phyloP scores from a whole-genome alignment of 768 basidiomycete genomes.

The Amanita thiersii region DNA sequence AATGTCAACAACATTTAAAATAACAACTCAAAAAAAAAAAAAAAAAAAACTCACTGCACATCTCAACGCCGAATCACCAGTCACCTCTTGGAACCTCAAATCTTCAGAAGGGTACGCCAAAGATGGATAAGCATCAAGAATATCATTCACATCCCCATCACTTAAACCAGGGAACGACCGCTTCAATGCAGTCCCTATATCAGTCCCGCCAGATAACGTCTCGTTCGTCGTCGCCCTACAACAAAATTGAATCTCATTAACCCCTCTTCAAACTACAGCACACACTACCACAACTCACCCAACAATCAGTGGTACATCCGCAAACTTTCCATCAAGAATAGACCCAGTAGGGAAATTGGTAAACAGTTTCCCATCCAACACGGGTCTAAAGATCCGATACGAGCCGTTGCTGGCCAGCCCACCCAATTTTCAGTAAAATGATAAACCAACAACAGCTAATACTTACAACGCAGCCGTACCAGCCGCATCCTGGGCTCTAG shows the following conservation, averaged over 20 bases:
- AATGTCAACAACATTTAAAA: background rate
- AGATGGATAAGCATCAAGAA: slow-evolving; percentile 31
- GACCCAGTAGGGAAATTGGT: slow-evolving; percentile 40
- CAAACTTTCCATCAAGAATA: slow-evolving; percentile 36
- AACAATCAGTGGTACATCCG: slow-evolving; percentile 47
- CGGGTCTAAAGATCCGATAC: slow-evolving; percentile 44
- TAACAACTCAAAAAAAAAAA: too few relatives aligned
- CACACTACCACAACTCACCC: slow-evolving; percentile 47
- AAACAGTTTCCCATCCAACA: slow-evolving; percentile 46
- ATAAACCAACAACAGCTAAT: background rate
- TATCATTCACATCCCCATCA: slow-evolving; percentile 26
- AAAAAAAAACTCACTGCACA: slow-evolving; percentile 41
- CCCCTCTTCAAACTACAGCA: too few relatives aligned
- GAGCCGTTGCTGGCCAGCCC: slow-evolving; percentile 24
- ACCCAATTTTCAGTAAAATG: background rate
- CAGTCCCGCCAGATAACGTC: slow-evolving; percentile 35
- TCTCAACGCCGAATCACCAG: slow-evolving; percentile 40
- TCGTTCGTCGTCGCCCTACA: slow-evolving; percentile 51
- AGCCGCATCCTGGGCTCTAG: slow-evolving; percentile 46
- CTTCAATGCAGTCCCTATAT: slow-evolving; percentile 28
- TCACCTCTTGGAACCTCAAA: slow-evolving; percentile 35
- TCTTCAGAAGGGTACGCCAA: slow-evolving; percentile 32
- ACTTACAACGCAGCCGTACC: slow-evolving; percentile 37
- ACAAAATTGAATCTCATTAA: too few relatives aligned
- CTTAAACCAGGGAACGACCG: slow-evolving; percentile 38